Base-by-base conservation (phyloP, 768 basidiomycete species). In the Lentinula boryana region DNA sequence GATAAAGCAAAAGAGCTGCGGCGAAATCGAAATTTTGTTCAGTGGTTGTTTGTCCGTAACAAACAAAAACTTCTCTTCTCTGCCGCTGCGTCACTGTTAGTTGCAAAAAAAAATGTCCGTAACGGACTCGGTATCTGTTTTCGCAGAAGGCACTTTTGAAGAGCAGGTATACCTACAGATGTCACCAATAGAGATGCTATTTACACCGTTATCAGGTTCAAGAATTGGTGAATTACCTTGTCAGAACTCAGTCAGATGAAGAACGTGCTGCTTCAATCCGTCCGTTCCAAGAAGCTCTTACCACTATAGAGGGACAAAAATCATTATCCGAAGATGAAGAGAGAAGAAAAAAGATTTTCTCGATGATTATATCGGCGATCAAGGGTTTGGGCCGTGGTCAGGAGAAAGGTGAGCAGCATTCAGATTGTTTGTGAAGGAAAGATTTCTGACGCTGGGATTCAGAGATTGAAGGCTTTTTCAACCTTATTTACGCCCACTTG, bases 381-480 rank as follows among this genome's bases (percentile, higher is more conserved):
- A 88, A 84, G 65, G 77, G 82, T 2, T 68, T 93, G 16, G 91
- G 93, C 33, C 88, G 90, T 38, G 91, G 92, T 41, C 76, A 81
- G 16, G 91, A 93, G 64, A 84, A 84, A 77, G 92, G 92, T 88
- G 66, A 51, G 81, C n/a, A 70, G 49, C 53, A 31, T 33, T 59
- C 27, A 12, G 23, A 16, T 52, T 15, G 44, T 57, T 31, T 31
- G 49, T 23, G 60, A 54, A 2, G 43, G 51, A 46, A 57, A 56
- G 50, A 33, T n/a, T 31, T 55, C 12, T 21, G 63, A 49, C 46
- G 67, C 43, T 33, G 33, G 57, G 35, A 21, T 46, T 10, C 69
- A 90, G 88, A 94, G 74, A 85, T 86, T 63, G 91, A 93, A 74
- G 92, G 92, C 18, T 93, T 93, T 72, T 93, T 92, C 79, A 93